Base-by-base conservation (phyloP, 805 yeast species). In the Wickerhamiella nectarea region DNA sequence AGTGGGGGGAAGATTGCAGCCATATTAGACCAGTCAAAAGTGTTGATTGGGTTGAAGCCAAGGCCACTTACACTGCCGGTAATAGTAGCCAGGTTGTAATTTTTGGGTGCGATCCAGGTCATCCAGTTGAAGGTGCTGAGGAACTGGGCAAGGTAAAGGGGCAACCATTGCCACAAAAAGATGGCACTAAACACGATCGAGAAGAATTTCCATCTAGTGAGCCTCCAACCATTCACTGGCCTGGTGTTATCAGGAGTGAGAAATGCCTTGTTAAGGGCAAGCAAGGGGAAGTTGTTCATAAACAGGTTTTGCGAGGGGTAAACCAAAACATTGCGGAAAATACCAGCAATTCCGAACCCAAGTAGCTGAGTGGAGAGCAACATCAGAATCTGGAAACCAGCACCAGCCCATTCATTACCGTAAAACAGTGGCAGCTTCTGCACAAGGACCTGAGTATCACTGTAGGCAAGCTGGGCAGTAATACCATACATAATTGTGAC, bases 151-250 rank as follows among this genome's bases (percentile, higher is more conserved):
- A 81, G 63, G 56, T 67, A 80, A 40, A 75, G 78, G 6, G 89
- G 86, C 50, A 80, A 61, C 78, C 81, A 79, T 55, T 72, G 73
- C 70, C 76, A 79, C 6, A 67, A 47, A 52, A 78, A 76, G 36
- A 70, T 62, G 19, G 59, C 59, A 11, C 52, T 46, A 45, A 74
- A 65, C 1, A 64, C 65, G 34, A 63, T 45, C 19, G 66, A 55
- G 59, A 78, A 77, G 52, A 75, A 70, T 47, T 58, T 62, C 51
- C 70, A 71, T 46, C 78, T 67, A 6, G 75, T 62, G 39, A 77
- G 66, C 21, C 56, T 68, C 85, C 85, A 78, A 2, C 82, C 81
- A 52, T 74, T 65, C 17, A 73, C 70, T 19, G 37, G 46, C 21
- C 45, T 50, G 19, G 52, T 41, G 26, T 46, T 40, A 19, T 61